Percentiles rank a stretch among this genome's conserved stretches.
Conservation (phyloP, 164 flowering plant species). For the Houttuynia cordata region DNA sequence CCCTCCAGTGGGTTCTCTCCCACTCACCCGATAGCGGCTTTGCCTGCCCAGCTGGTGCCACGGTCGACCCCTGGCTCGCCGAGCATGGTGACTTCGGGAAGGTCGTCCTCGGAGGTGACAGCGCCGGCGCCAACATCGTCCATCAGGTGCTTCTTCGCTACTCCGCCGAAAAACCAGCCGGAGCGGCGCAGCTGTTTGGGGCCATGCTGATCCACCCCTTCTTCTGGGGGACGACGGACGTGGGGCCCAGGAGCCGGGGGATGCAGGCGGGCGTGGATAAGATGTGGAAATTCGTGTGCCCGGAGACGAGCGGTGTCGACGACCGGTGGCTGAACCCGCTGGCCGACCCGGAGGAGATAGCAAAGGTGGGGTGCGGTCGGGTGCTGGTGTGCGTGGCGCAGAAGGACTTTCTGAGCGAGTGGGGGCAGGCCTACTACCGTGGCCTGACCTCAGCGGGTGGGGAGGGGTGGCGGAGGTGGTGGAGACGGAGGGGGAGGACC, state of each 20-base stretch:
- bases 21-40: too few relatives aligned
- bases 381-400: slow-evolving; percentile 10
- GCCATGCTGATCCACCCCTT: slow-evolving; percentile 3
- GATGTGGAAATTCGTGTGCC: slow-evolving; percentile 6
- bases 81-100: slow-evolving; percentile 27
- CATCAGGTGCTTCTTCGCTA: slow-evolving; percentile 22
- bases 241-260: background rate
- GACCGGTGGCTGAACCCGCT: slow-evolving; percentile 5
- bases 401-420: slow-evolving; percentile 3
- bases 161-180: slow-evolving; percentile 1
- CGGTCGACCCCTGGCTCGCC: too few relatives aligned
- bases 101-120: slow-evolving; percentile 48
- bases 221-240: slow-evolving; percentile 2
- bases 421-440: slow-evolving; percentile 2
- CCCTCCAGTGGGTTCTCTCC: slow-evolving; percentile 39
- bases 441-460: too few relatives aligned
- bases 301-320: slow-evolving; percentile 2
- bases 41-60: too few relatives aligned
- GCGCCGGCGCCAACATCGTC: slow-evolving; percentile 45
- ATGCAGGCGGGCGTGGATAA: background rate
- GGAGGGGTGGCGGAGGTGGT: too few relatives aligned
- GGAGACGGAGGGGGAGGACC: too few relatives aligned
- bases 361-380: background rate
- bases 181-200: background rate
- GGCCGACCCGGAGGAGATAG: background rate